These are phyloP conservation scores for Clonostachys rhizophaga DNA, from an alignment of 2,329 filamentous ascomycete genomes.

Conservation along the genomic window DNA sequence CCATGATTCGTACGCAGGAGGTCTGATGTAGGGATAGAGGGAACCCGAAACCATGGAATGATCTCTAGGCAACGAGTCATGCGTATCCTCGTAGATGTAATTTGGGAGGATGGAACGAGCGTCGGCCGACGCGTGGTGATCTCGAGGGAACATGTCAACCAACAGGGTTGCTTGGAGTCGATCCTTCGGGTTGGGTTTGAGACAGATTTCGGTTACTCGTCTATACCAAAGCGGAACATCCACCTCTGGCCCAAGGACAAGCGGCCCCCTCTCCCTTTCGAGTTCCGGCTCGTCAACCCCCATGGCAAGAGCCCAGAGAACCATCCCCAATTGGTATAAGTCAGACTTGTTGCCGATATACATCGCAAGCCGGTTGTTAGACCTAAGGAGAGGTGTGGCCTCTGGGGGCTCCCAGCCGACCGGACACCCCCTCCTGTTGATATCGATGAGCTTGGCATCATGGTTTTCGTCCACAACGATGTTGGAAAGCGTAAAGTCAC, in stretches of 20 bases:
- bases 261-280: slow-evolving; percentile 64
- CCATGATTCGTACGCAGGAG: slow-evolving; percentile 32
- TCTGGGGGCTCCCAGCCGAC: slow-evolving; percentile 98
- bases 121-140: background rate
- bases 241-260: slow-evolving; percentile 52
- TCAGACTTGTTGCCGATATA: slow-evolving; percentile 98
- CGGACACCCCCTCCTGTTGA: slow-evolving; percentile 94
- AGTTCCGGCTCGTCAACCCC: slow-evolving; percentile 87
- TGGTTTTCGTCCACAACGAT: slow-evolving; percentile 85
- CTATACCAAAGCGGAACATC: slow-evolving; percentile 77
- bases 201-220: slow-evolving; percentile 69
- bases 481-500: slow-evolving; percentile 95
- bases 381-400: slow-evolving; percentile 78
- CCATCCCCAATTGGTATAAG: slow-evolving; percentile 94
- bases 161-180: slow-evolving; percentile 71
- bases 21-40: slow-evolving; percentile 25
- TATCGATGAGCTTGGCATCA: slow-evolving; percentile 95
- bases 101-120: slow-evolving; percentile 21
- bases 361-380: slow-evolving; percentile 87
- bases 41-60: slow-evolving; percentile 7
- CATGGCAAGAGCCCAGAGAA: slow-evolving; percentile 85
- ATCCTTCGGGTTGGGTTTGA: slow-evolving; percentile 68
- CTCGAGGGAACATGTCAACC: slow-evolving; percentile 59
- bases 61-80: no score
- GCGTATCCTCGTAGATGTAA: slow-evolving; percentile 17